A percentile compares a stretch with the other conserved stretches of the same genome.
Evolutionary conservation across 2,329 filamentous ascomycete species (phyloP).

Genomic region (Fusarium penzigii): DNA sequence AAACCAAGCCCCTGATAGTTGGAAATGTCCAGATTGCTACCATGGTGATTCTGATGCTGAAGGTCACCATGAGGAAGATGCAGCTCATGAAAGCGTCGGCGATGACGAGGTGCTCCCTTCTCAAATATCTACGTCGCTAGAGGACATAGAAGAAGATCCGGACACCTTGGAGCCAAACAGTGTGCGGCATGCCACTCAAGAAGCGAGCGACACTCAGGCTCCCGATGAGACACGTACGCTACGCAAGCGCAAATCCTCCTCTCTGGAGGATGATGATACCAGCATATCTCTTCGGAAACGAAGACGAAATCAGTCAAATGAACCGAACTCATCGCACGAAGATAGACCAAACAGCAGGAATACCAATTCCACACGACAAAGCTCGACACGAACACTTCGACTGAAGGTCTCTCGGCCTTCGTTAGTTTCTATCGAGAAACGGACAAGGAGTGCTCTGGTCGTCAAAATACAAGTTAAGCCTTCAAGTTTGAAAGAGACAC

Average conservation of each 20-base stretch:
- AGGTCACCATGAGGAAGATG: conserved; percentile 34
- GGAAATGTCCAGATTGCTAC: conserved; percentile 55
- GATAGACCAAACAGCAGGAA: conserved; percentile 34
- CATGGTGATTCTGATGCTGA: conserved; percentile 34
- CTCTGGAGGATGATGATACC: conserved; percentile 61
- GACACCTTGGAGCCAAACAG: conserved; percentile 8
- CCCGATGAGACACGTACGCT: conserved; percentile 70
- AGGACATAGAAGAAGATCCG: conserved; percentile 9
- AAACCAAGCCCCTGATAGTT: conserved; percentile 42
- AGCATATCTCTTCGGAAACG: conserved; percentile 55
- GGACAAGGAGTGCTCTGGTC: conserved; percentile 36
- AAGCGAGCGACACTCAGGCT: conserved; percentile 10
- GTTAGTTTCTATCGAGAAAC: conserved; percentile 44
- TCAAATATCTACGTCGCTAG: conserved; percentile 28
- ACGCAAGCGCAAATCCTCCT: conserved; percentile 82
- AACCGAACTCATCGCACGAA: conserved; percentile 37
- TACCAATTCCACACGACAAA: conserved; percentile 32
- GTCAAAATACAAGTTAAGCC: conserved; percentile 39
- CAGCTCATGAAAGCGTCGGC: conserved; percentile 22
- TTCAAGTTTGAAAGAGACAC: conserved; percentile 40
- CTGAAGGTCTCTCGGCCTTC: conserved; percentile 47
- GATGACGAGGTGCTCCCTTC: conserved; percentile 25
- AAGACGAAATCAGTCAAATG: conserved; percentile 49
- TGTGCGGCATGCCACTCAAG: conserved; percentile 14
- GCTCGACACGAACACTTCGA: conserved; percentile 59